phyloP scores from a whole-genome alignment of 1,284 basidiomycete species.

The Fomes fomentarius region DNA sequence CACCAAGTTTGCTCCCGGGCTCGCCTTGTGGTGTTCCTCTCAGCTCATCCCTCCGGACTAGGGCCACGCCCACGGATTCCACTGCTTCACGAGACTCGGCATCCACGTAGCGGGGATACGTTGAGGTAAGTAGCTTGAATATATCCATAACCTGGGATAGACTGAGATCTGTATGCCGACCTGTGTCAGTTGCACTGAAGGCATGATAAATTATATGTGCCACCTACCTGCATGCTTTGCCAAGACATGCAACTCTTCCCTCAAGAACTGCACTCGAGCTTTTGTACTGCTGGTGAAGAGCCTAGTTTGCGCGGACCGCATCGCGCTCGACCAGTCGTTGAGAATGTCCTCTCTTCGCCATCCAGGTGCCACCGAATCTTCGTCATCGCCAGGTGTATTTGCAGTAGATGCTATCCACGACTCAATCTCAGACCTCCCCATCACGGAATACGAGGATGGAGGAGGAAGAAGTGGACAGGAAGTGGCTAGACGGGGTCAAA shows the following conservation, averaged over 20 bases:
- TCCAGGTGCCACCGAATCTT: conserved; percentile 21
- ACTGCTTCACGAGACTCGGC: conserved; percentile 70
- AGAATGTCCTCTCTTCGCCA: conserved; percentile 58
- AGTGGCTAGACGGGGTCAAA: background rate
- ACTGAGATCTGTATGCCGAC: conserved; percentile 53
- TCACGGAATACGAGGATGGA: conserved; percentile 16
- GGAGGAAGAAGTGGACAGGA: background rate
- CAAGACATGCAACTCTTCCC: conserved; percentile 61
- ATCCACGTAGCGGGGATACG: conserved; percentile 80
- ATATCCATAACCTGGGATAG: conserved; percentile 71
- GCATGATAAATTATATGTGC: background rate
- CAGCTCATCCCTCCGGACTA: conserved; percentile 63
- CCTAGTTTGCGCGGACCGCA: conserved; percentile 53
- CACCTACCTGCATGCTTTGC: conserved; percentile 61
- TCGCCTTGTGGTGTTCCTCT: conserved; percentile 46
- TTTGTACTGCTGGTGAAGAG: conserved; percentile 59
- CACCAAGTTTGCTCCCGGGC: conserved; percentile 48
- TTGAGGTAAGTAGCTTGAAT: conserved; percentile 72
- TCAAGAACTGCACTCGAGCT: conserved; percentile 58
- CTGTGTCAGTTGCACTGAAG: conserved; percentile 2
- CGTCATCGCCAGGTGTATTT: conserved; percentile 33
- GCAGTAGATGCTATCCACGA: conserved; percentile 41
- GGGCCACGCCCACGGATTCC: conserved; percentile 61
- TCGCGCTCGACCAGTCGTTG: conserved; percentile 57
- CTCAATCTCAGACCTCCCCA: conserved; percentile 43